These are phyloP conservation scores for Trametes punicea DNA, from an alignment of 768 basidiomycete species.

Conservation along the genomic window DNA sequence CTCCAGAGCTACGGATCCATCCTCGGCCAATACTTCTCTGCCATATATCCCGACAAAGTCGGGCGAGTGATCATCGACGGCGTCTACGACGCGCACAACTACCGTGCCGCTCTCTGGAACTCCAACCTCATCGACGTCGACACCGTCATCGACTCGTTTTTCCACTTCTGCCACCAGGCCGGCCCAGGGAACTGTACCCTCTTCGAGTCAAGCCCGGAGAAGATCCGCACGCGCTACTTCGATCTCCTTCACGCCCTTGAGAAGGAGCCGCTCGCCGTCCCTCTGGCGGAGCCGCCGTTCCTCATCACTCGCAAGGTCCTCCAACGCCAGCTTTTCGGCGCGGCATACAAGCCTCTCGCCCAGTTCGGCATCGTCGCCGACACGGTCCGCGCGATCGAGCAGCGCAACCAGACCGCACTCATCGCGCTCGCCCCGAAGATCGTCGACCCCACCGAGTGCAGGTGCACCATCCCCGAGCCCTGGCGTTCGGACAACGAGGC, in stretches of 20 bases:
- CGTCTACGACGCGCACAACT: constrained; percentile 27
- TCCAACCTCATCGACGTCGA: constrained; percentile 26
- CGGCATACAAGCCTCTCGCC: constrained; percentile 9
- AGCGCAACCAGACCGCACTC: constrained; percentile 6
- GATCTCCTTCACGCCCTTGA: constrained; percentile 3
- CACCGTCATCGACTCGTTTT: constrained; percentile 18
- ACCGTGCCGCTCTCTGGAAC: constrained; percentile 20
- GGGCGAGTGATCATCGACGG: constrained; percentile 32
- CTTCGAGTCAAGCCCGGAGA: constrained; percentile 21
- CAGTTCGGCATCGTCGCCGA: constrained; percentile 6
- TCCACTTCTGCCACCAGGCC: constrained; percentile 23
- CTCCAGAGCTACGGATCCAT: constrained; percentile 20
- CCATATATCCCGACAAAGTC: constrained; percentile 34
- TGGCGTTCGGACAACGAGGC: constrained; percentile 11
- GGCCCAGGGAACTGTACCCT: constrained; percentile 26
- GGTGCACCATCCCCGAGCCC: constrained; percentile 2
- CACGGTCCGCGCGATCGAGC: constrained; percentile 11
- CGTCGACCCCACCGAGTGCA: constrained; percentile 12
- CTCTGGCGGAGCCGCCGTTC: constrained; percentile 5
- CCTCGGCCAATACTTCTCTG: constrained; percentile 27
- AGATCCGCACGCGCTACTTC: constrained; percentile 22
- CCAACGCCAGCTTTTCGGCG: not conserved
- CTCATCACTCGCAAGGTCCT: constrained; percentile 15
- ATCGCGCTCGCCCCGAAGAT: constrained; percentile 7
- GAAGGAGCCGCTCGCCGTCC: not conserved